phyloP scores from a whole-genome alignment of 2,329 filamentous ascomycete species.

The Alternaria hordeiaustralica region DNA sequence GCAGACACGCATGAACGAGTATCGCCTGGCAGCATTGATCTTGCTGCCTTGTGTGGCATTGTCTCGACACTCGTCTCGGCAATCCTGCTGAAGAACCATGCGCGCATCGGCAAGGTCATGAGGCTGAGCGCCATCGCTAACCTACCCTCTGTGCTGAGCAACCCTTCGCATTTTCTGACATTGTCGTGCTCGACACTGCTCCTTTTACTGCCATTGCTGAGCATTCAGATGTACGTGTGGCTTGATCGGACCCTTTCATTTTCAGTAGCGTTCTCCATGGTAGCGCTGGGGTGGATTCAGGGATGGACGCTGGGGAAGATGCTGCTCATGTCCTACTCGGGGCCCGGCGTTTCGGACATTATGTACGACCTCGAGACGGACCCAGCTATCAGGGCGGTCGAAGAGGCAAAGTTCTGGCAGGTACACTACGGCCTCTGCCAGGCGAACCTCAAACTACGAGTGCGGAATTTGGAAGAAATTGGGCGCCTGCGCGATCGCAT shows the following conservation, averaged over 20 bases:
- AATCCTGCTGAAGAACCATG: conserved; percentile 86
- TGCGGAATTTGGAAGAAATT: conserved; percentile 69
- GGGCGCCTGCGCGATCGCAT: conserved; percentile 77
- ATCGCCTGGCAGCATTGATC: conserved; percentile 77
- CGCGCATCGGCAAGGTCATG: conserved; percentile 90
- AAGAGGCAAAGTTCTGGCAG: conserved; percentile 97
- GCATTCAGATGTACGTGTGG: conserved; percentile 79
- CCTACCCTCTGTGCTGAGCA: conserved; percentile 85
- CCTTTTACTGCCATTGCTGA: conserved; percentile 80
- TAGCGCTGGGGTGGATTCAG: conserved; percentile 80
- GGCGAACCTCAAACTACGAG: conserved; percentile 85
- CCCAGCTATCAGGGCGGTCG: conserved; percentile 74
- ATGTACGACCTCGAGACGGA: conserved; percentile 85
- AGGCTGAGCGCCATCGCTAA: conserved; percentile 81
- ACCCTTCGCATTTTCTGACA: conserved; percentile 94
- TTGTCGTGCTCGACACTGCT: conserved; percentile 84
- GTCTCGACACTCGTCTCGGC: conserved; percentile 84
- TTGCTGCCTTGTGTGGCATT: conserved; percentile 82
- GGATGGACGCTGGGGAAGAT: conserved; percentile 88
- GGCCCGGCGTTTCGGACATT: conserved; percentile 70
- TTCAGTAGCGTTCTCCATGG: conserved; percentile 86
- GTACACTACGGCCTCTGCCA: conserved; percentile 97
- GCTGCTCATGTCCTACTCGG: conserved; percentile 89
- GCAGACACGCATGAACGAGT: conserved; percentile 70
- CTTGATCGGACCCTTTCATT: conserved; percentile 83